These are phyloP conservation scores for Cyclocybe cylindracea DNA, from an alignment of 768 basidiomycete genomes.

Conservation along the genomic window DNA sequence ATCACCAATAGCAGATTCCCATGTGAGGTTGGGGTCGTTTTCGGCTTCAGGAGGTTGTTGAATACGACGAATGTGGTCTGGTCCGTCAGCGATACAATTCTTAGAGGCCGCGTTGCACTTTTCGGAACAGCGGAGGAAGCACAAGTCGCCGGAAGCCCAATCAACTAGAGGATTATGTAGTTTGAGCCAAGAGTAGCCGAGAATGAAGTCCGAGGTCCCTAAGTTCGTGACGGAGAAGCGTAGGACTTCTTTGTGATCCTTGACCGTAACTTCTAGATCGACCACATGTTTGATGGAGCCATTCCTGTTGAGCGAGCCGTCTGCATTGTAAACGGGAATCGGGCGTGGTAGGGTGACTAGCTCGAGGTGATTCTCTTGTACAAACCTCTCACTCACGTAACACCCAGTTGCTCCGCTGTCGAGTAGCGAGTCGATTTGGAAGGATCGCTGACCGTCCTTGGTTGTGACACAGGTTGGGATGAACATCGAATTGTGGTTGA, in stretches of 20 bases:
- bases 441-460: neutral
- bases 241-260: conserved; percentile 17
- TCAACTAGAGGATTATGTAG: too few relatives aligned
- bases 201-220: conserved; percentile 11
- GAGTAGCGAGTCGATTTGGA: neutral
- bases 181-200: too few relatives aligned
- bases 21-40: too few relatives aligned
- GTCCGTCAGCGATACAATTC: too few relatives aligned
- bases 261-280: conserved; percentile 15
- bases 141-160: too few relatives aligned
- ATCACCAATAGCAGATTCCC: too few relatives aligned
- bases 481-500: neutral
- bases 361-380: neutral
- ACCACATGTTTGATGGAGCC: conserved; percentile 20
- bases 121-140: too few relatives aligned
- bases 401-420: conserved; percentile 14
- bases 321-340: conserved; percentile 22
- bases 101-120: too few relatives aligned
- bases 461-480: neutral
- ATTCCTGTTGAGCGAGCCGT: conserved; percentile 14
- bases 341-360: conserved; percentile 2
- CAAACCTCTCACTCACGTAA: conserved; percentile 5
- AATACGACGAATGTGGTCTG: conserved; percentile 22
- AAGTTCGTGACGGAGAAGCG: conserved; percentile 21
- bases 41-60: conserved; percentile 22